phyloP scores from a whole-genome alignment of 768 basidiomycete genomes.

The Suillus weaverae region DNA sequence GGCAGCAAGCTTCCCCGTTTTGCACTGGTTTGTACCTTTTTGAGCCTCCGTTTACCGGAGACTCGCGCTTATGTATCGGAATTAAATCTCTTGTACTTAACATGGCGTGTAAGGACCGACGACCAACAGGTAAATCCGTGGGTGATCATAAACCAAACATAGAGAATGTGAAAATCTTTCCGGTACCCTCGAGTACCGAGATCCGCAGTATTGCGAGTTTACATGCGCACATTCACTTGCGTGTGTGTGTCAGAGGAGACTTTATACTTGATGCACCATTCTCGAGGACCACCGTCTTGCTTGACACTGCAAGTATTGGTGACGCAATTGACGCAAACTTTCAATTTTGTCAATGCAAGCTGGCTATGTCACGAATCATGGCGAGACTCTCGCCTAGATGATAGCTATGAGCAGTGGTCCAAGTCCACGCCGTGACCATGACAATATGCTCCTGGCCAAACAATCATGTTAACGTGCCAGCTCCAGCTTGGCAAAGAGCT shows the following conservation, averaged over 20 bases:
- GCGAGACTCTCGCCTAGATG: background rate
- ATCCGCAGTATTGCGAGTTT: background rate
- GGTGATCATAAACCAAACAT: background rate
- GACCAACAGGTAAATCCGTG: background rate
- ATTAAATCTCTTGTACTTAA: background rate
- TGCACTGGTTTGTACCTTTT: background rate
- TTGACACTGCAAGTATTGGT: background rate
- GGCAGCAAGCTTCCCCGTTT: background rate
- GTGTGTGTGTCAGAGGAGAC: background rate
- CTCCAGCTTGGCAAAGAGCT: background rate
- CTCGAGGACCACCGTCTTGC: background rate
- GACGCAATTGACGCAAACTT: background rate
- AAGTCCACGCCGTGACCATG: background rate
- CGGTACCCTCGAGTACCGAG: background rate
- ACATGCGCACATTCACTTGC: background rate
- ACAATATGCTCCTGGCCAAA: background rate
- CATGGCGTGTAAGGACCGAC: background rate
- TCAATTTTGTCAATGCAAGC: background rate
- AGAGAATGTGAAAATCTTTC: background rate
- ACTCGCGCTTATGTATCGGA: background rate
- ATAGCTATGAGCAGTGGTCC: background rate
- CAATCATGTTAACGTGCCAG: background rate
- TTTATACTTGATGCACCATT: background rate
- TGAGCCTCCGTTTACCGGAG: background rate
- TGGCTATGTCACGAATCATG: background rate